phyloP scores from a whole-genome alignment of 495 filamentous ascomycete species.

The Neurospora sp. region DNA sequence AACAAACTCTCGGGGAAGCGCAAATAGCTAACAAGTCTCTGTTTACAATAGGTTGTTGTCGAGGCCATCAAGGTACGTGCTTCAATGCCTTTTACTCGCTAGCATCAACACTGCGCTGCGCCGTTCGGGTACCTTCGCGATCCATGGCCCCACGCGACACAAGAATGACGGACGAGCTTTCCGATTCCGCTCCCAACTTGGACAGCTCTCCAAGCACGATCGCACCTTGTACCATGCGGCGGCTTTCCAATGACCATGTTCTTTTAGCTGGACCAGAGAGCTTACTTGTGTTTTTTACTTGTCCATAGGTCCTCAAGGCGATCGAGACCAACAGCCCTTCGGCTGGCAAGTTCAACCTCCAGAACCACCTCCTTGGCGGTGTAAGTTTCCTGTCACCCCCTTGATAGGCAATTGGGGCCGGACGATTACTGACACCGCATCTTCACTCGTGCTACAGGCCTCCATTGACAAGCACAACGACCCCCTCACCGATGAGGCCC shows the following conservation, averaged over 20 bases:
- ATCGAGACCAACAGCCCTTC: conserved; percentile 59
- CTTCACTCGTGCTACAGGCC: conserved; percentile 40
- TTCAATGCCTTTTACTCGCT: not conserved
- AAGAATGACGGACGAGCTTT: not conserved
- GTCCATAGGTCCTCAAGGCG: conserved; percentile 57
- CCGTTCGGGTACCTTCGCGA: not conserved
- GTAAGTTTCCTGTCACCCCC: conserved; percentile 44
- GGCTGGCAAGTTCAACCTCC: conserved; percentile 72
- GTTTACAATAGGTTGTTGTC: conserved; percentile 32
- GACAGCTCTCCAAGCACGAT: not conserved
- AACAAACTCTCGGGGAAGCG: not conserved
- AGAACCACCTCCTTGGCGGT: conserved; percentile 86
- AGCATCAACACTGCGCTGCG: not conserved
- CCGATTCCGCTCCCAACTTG: not conserved
- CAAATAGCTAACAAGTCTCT: not conserved
- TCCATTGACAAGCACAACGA: conserved; percentile 78
- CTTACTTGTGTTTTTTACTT: conserved; percentile 4
- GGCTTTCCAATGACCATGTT: not conserved
- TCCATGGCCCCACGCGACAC: not conserved
- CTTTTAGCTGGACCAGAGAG: not conserved
- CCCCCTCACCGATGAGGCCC: conserved; percentile 76
- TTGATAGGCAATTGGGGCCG: not conserved
- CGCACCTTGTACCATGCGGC: not conserved
- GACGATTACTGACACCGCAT: not conserved
- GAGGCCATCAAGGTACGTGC: conserved; percentile 75